Conservation (phyloP, 2,329 filamentous ascomycete genomes). For the Neonectria hederae region DNA sequence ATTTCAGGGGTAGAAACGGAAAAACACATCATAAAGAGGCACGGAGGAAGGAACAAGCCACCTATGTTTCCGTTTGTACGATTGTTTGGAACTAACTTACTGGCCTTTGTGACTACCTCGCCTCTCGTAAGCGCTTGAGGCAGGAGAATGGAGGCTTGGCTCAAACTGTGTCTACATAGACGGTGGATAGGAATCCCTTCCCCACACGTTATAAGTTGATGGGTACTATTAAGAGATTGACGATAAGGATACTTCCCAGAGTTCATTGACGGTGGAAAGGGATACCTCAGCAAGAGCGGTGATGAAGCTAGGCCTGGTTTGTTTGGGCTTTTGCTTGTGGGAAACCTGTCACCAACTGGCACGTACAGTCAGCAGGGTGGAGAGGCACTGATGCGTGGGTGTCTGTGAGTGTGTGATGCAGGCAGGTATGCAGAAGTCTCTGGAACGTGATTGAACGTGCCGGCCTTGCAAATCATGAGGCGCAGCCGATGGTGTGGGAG, state of each 20-base stretch:
- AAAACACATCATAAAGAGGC: background rate
- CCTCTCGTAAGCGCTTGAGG: background rate
- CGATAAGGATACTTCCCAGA: background rate
- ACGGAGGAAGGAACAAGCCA: too few species aligned
- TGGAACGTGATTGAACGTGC: conserved; percentile 24
- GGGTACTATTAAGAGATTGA: background rate
- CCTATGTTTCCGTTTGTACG: too few species aligned
- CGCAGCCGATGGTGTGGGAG: conserved; percentile 3
- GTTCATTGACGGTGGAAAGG: background rate
- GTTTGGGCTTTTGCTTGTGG: background rate
- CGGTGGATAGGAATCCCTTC: background rate
- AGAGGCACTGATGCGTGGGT: background rate
- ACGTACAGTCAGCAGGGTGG: background rate
- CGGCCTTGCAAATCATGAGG: conserved; percentile 16
- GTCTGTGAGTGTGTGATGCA: background rate
- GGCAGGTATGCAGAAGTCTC: conserved; percentile 12
- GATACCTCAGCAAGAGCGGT: background rate
- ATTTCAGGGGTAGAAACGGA: background rate
- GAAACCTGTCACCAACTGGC: background rate
- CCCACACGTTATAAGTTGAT: background rate
- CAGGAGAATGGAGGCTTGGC: too few species aligned
- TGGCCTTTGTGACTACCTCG: background rate
- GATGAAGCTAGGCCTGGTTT: background rate
- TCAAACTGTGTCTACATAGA: too few species aligned
- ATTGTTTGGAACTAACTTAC: background rate